These are phyloP conservation scores for Panicum virgatum DNA, from an alignment of 202 grass and related monocot genomes.

Conservation along the genomic window DNA sequence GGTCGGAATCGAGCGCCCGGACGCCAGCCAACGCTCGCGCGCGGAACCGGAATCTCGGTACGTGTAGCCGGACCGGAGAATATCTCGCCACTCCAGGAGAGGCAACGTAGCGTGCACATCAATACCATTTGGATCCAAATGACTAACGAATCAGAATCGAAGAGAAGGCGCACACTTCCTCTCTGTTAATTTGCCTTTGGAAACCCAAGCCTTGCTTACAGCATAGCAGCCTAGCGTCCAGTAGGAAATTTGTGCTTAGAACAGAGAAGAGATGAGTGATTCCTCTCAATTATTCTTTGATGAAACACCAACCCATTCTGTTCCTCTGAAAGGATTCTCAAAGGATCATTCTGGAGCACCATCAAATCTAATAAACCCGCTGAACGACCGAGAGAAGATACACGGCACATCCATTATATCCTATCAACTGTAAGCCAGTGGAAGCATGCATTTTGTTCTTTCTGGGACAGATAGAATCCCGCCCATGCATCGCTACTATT, in stretches of 20 bases:
- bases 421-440: conserved; percentile 5
- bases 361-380: background rate
- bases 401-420: background rate
- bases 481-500: conserved; percentile 14
- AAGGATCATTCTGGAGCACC: background rate
- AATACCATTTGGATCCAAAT: conserved; percentile 30
- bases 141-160: conserved; percentile 24
- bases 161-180: background rate
- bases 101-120: background rate
- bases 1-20: too few relatives aligned
- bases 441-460: background rate
- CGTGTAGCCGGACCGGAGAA: too few relatives aligned
- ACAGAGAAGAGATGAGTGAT: background rate
- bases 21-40: too few relatives aligned
- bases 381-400: background rate
- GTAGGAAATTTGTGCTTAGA: background rate
- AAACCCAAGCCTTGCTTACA: background rate
- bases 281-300: too few relatives aligned
- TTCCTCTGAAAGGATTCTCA: background rate
- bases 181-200: background rate
- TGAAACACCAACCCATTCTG: too few relatives aligned
- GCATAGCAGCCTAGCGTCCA: too few relatives aligned
- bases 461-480: conserved; percentile 3
- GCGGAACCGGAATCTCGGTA: too few relatives aligned
- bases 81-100: background rate